phyloP scores from a whole-genome alignment of 495 filamentous ascomycete genomes.

The Collariella sp. region DNA sequence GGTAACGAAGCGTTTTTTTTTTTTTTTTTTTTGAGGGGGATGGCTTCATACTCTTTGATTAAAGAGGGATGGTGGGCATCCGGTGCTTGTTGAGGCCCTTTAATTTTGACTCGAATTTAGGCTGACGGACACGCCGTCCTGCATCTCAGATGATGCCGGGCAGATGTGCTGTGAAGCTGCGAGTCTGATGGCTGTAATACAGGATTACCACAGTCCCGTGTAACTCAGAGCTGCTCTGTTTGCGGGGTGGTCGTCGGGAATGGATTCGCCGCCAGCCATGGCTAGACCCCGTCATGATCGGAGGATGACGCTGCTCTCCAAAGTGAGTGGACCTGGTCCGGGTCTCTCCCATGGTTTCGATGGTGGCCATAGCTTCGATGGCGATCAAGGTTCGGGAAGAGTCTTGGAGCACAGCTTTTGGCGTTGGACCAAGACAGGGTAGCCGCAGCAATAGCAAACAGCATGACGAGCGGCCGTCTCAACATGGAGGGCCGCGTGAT shows the following conservation, averaged over 20 bases:
- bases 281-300: slow-evolving; percentile 4
- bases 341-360: too few species aligned
- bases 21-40: too few species aligned
- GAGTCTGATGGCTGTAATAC: too few species aligned
- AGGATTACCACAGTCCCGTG: too few species aligned
- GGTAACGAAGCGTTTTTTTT: too few species aligned
- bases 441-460: neutral
- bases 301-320: slow-evolving; percentile 3
- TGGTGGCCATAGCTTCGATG: slow-evolving; percentile 1
- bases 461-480: slow-evolving; percentile 15
- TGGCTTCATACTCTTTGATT: too few species aligned
- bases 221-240: neutral
- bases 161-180: neutral
- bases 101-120: neutral
- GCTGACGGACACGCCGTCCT: slow-evolving; percentile 1
- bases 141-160: neutral
- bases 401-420: slow-evolving; percentile 1
- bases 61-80: too few species aligned
- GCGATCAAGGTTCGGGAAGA: neutral
- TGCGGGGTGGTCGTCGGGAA: neutral
- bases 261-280: neutral
- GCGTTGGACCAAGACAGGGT: neutral
- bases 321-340: neutral
- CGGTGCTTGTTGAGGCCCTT: too few species aligned
- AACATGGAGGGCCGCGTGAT: slow-evolving; percentile 24